Conservation (phyloP, 2,329 filamentous ascomycete genomes). For the Penicillium hordei region DNA sequence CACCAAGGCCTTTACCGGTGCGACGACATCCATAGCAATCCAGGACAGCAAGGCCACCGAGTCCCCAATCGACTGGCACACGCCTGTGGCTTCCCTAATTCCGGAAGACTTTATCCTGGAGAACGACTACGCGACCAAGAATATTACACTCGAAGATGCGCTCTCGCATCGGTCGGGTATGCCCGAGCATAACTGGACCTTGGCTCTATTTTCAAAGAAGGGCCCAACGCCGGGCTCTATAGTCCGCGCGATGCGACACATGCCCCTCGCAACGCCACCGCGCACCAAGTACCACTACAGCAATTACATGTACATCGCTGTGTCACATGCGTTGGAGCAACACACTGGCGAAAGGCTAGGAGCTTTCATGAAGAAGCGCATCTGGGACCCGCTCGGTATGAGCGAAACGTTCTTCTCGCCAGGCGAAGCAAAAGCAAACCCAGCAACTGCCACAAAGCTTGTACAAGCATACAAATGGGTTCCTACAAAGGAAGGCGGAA, state of each 20-base stretch:
- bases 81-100: conserved; percentile 37
- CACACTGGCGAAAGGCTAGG: conserved; percentile 13
- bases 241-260: conserved; percentile 21
- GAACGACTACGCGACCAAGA: conserved; percentile 27
- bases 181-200: conserved; percentile 18
- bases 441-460: conserved; percentile 5
- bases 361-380: conserved; percentile 14
- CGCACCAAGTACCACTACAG: conserved; percentile 24
- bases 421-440: conserved; percentile 13
- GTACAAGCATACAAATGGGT: conserved; percentile 23
- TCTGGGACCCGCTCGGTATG: conserved; percentile 28
- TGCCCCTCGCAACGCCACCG: conserved; percentile 20
- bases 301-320: conserved; percentile 27
- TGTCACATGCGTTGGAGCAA: conserved; percentile 20
- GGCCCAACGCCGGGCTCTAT: background rate
- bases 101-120: conserved; percentile 35
- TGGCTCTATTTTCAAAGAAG: background rate
- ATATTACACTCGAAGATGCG: conserved; percentile 35
- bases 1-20: conserved; percentile 30
- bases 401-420: conserved; percentile 22
- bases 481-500: background rate
- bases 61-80: conserved; percentile 35
- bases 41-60: conserved; percentile 18
- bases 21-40: conserved; percentile 21
- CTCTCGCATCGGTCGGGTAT: conserved; percentile 36